A percentile compares a stretch with the other conserved stretches of the same genome.
These are phyloP conservation scores for Trametes maxima DNA, from an alignment of 768 basidiomycete genomes.

Conservation along the genomic window DNA sequence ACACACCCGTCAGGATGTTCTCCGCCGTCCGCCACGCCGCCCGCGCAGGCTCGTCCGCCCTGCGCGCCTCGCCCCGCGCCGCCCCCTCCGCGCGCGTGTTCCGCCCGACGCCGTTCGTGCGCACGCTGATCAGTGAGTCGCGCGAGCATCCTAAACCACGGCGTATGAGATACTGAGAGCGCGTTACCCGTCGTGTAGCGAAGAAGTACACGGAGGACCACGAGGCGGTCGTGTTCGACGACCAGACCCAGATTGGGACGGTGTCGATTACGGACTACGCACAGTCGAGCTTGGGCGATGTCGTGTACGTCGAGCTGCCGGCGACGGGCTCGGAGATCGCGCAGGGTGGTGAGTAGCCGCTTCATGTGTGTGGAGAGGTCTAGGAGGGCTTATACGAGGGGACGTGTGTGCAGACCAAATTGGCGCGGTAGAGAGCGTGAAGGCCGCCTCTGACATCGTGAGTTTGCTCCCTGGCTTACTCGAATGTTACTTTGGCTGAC, in stretches of 20 bases:
- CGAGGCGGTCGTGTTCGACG: slow-evolving; percentile 83
- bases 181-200: slow-evolving; percentile 43
- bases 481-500: background rate
- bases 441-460: slow-evolving; percentile 92
- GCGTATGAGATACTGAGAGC: slow-evolving; percentile 6
- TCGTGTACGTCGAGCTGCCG: slow-evolving; percentile 95
- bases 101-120: slow-evolving; percentile 38
- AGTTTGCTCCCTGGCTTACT: slow-evolving; percentile 25
- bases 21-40: slow-evolving; percentile 36
- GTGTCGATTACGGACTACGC: slow-evolving; percentile 92
- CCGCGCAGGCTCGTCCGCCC: slow-evolving; percentile 30
- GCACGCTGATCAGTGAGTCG: slow-evolving; percentile 65
- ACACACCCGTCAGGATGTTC: slow-evolving; percentile 28
- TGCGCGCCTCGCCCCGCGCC: slow-evolving; percentile 31
- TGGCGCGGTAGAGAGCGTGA: slow-evolving; percentile 94
- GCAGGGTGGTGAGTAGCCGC: slow-evolving; percentile 67
- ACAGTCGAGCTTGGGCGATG: slow-evolving; percentile 89
- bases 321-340: slow-evolving; percentile 57
- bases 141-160: background rate
- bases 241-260: slow-evolving; percentile 72
- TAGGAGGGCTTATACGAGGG: background rate
- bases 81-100: slow-evolving; percentile 25
- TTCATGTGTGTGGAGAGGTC: background rate
- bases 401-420: slow-evolving; percentile 59
- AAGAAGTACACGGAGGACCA: slow-evolving; percentile 87